Evolutionary conservation across 2,329 filamentous ascomycete genomes (phyloP).

Genomic region (Sporothrix brasiliensis): DNA sequence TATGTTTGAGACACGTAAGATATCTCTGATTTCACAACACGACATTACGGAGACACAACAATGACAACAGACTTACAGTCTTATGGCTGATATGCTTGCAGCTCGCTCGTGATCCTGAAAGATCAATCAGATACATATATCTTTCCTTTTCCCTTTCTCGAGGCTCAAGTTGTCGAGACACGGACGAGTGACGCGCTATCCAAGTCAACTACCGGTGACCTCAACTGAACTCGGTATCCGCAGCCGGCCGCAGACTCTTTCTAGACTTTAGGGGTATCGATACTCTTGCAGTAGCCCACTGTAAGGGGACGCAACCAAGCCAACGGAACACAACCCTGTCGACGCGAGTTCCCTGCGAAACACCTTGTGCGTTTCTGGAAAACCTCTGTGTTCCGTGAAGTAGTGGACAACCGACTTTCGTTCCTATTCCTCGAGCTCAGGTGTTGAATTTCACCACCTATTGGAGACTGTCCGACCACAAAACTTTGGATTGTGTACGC

Average conservation of each 20-base stretch:
- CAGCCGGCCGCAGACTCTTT: background rate
- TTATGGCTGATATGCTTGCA: background rate
- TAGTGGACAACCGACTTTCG: background rate
- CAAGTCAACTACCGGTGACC: background rate
- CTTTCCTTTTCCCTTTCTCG: background rate
- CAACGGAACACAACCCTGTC: constrained; percentile 24
- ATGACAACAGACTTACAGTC: background rate
- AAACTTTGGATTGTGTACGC: background rate
- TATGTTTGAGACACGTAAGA: constrained; percentile 2
- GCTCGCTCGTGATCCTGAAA: background rate
- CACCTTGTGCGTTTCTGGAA: background rate
- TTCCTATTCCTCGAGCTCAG: background rate
- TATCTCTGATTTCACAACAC: background rate
- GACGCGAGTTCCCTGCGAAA: background rate
- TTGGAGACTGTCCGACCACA: background rate
- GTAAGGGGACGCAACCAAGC: constrained; percentile 13
- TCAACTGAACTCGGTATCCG: constrained; percentile 4
- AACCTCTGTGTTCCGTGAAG: background rate
- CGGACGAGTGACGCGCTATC: constrained; percentile 13
- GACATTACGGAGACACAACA: background rate
- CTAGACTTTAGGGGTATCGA: background rate
- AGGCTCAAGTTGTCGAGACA: background rate
- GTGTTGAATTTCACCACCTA: background rate
- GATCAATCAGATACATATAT: constrained; percentile 16
- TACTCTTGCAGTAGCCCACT: background rate